Evolutionary conservation across 768 basidiomycete species (phyloP), one percentile per base, ranked within the genome.

Genomic region (Mycena crocata): DNA sequence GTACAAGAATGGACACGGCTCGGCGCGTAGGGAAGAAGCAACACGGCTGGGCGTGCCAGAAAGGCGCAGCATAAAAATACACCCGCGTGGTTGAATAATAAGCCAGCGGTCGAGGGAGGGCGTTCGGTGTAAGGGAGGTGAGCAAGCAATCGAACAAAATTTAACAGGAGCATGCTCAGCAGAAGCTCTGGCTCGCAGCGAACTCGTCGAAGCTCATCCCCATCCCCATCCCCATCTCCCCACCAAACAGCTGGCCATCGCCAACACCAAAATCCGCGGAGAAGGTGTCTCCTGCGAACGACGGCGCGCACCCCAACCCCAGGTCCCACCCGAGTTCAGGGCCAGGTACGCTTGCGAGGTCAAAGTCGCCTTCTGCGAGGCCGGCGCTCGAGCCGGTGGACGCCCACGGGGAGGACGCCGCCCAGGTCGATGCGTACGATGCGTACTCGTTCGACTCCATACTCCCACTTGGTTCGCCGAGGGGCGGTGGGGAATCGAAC

Each of bases 351-450:
- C 50, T 37, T 49, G n/a, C 48, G 26, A 61, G 40, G n/a, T 61
- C 59, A 40, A 61, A 61, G 48, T 61, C 49, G 49, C 59, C 49
- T 30, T 44, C 49, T 7, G 24, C 23, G 26, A 60, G 23, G 23
- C 19, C 34, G 1, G 44, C n/a, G n/a, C 45, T 44, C 23, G n/a
- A 5, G 31, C 30, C 1, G 1, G 23, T 32, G 23, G 57, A 23
- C 15, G 31, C 31, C 57, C 46, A 59, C 21, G 57, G 46, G 24
- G 46, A 59, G 14, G 57, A 17, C 13, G 26, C 39, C 4, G 28
- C 39, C 59, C 59, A 61, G 1, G 57, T n/a, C 0, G 57, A 45
- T 5, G 57, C 44, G 57, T 39, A 42, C 14, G 40, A 30, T 21
- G 44, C 13, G 39, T 40, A 42, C 10, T 30, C 37, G 14, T 37